phyloP scores from a whole-genome alignment of 352 stramenopile genomes.

The Achlya hypogyna region DNA sequence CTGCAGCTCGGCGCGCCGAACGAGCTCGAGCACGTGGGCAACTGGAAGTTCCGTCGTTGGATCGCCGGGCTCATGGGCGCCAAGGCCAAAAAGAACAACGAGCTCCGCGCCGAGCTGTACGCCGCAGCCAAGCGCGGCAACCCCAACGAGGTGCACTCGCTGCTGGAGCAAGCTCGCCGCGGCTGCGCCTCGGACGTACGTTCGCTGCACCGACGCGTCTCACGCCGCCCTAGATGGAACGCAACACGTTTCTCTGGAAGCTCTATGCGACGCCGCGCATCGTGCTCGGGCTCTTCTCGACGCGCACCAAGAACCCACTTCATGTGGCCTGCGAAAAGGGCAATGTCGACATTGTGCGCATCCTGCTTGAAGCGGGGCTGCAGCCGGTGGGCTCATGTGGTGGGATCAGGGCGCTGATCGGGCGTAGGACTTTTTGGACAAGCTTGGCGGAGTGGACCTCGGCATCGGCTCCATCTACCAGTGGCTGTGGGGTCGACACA shows the following conservation, averaged over 20 bases:
- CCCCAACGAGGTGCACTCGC: conserved; percentile 26
- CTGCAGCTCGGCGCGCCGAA: conserved; percentile 71
- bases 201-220: not conserved
- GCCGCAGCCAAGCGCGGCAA: conserved; percentile 48
- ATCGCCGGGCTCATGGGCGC: conserved; percentile 43
- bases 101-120: conserved; percentile 47
- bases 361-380: not conserved
- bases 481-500: conserved; percentile 43
- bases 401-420: conserved; percentile 29
- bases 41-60: conserved; percentile 46
- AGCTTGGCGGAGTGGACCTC: conserved; percentile 23
- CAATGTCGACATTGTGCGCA: conserved; percentile 1
- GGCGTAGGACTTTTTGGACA: conserved; percentile 34
- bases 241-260: conserved; percentile 12
- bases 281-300: conserved; percentile 1
- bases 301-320: conserved; percentile 14
- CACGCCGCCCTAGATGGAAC: not conserved
- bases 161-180: not conserved
- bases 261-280: conserved; percentile 8
- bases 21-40: conserved; percentile 68
- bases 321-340: conserved; percentile 7
- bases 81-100: conserved; percentile 26
- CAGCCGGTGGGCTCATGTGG: not conserved
- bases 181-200: not conserved
- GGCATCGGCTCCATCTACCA: conserved; percentile 35